A percentile compares a stretch with the other conserved stretches of the same genome.
These are phyloP conservation scores for Iris pallida DNA, from an alignment of 116 monocot genomes.

Conservation along the genomic window DNA sequence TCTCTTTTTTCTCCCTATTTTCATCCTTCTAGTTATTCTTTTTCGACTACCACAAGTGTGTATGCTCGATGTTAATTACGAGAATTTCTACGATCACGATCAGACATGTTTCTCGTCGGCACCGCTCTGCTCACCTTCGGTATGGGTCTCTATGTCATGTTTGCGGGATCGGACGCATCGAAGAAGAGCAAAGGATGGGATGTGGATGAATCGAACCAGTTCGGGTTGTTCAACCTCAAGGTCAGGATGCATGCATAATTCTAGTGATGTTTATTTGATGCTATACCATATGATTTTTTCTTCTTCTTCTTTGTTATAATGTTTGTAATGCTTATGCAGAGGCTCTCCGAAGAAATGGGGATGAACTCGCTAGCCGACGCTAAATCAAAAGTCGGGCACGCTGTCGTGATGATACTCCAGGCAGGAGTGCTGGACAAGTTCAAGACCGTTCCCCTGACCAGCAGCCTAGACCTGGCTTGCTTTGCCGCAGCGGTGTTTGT, in stretches of 20 bases:
- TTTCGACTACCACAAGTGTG: neutral
- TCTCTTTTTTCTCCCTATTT: neutral
- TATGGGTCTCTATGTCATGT: constrained; percentile 1
- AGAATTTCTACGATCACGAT: neutral
- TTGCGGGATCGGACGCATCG: neutral
- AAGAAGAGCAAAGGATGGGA: neutral
- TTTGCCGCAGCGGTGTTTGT: constrained; percentile 9
- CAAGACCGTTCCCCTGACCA: neutral
- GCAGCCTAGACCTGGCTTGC: constrained; percentile 11
- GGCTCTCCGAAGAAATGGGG: neutral
- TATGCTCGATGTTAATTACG: neutral
- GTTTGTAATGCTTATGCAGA: neutral
- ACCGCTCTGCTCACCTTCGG: constrained; percentile 9
- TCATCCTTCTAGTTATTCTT: neutral
- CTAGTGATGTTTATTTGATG: neutral
- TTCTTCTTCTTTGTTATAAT: neutral
- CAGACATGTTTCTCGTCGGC: constrained; percentile 9
- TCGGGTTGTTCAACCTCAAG: constrained; percentile 2
- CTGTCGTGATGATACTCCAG: constrained; percentile 12
- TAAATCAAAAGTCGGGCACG: constrained; percentile 11
- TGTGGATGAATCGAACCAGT: neutral
- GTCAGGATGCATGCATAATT: neutral
- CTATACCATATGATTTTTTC: too few relatives aligned
- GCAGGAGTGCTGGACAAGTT: constrained; percentile 3
- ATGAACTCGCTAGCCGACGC: constrained; percentile 3